Base-by-base conservation (phyloP, 768 basidiomycete species). In the Leccinellum rugosiceps region DNA sequence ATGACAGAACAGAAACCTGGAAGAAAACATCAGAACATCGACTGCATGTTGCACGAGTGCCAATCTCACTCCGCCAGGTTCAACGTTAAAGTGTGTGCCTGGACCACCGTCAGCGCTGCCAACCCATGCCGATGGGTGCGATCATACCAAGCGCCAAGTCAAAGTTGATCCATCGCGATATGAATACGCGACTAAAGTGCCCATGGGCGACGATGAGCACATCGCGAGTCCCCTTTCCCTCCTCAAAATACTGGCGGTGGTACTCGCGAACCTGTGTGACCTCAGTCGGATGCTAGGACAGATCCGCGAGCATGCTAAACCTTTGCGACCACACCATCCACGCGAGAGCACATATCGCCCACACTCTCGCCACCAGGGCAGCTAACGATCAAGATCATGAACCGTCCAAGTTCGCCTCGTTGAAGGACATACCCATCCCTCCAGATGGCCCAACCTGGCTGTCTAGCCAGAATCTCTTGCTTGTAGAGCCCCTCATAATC, bases 201-300 rank as follows among this genome's bases (percentile, higher is more conserved):
- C 90, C 94, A 71, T 98, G 95, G 1, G 93, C 91, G 58, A 98
- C 84, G 65, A 98, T 88, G 57, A 95, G 80, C 10, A 94, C 87
- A 64, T 97, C 93, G 21, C 89, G 82, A 21, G 81, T 80, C 53
- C 86, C 79, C 17, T 78, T 74, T 1, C 84, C 83, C 49, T 87
- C 81, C 63, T 91, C 88, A 47, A 82, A 76, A 69, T 88, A 91
- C 63, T 81, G 71, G 55, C 79, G 78, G 64, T 93, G 90, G 66
- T 88, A 83, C 65, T 88, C 83, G 11, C 84, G 83, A 56, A 92
- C 84, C 86, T 91, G 61, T 19, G 32, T 34, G 19, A 19, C 23
- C 51, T 62, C 49, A 66, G 59, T 48, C 30, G 44, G 35, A 56
- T 17, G 26, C 28, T 45, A 45, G n/a, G 13, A 17, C n/a, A 8